These are phyloP conservation scores for Nakazawaea ernobii DNA, from an alignment of 805 yeast species.

Conservation along the genomic window DNA sequence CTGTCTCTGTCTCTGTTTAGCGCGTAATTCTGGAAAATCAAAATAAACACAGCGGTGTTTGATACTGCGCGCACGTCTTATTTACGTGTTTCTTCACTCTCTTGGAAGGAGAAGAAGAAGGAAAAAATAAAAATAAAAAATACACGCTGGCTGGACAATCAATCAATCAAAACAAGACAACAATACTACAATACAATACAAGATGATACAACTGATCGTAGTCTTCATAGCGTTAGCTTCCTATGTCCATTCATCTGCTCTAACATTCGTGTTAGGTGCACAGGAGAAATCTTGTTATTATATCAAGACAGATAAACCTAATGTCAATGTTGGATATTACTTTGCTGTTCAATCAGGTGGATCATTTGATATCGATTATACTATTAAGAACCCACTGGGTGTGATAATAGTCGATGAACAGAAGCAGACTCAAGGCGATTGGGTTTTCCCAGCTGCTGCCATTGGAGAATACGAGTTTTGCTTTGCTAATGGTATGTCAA, in stretches of 20 bases:
- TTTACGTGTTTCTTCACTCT: too few relatives aligned
- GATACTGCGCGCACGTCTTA: too few relatives aligned
- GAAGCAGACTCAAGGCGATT: slow-evolving; percentile 76
- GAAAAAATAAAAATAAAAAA: too few relatives aligned
- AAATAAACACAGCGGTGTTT: too few relatives aligned
- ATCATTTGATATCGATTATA: slow-evolving; percentile 72
- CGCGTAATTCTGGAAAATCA: too few relatives aligned
- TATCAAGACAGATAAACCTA: slow-evolving; percentile 55
- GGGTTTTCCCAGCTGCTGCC: slow-evolving; percentile 56
- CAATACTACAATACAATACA: too few relatives aligned
- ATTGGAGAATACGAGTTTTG: slow-evolving; percentile 86
- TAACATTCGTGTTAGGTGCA: slow-evolving; percentile 72
- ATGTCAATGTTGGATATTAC: slow-evolving; percentile 62
- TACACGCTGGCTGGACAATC: too few relatives aligned
- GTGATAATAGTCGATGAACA: slow-evolving; percentile 45
- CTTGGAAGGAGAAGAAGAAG: too few relatives aligned
- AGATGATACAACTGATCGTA: neutral
- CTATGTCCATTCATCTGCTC: slow-evolving; percentile 44
- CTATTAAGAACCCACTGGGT: slow-evolving; percentile 52
- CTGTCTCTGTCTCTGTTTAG: neutral
- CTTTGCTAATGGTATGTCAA: slow-evolving; percentile 75
- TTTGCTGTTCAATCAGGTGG: slow-evolving; percentile 85
- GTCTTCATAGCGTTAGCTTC: slow-evolving; percentile 11
- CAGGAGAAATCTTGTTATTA: slow-evolving; percentile 70
- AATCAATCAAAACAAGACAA: too few relatives aligned